These are phyloP conservation scores for Bertia moriformis DNA, from an alignment of 2,329 filamentous ascomycete species.

Conservation along the genomic window DNA sequence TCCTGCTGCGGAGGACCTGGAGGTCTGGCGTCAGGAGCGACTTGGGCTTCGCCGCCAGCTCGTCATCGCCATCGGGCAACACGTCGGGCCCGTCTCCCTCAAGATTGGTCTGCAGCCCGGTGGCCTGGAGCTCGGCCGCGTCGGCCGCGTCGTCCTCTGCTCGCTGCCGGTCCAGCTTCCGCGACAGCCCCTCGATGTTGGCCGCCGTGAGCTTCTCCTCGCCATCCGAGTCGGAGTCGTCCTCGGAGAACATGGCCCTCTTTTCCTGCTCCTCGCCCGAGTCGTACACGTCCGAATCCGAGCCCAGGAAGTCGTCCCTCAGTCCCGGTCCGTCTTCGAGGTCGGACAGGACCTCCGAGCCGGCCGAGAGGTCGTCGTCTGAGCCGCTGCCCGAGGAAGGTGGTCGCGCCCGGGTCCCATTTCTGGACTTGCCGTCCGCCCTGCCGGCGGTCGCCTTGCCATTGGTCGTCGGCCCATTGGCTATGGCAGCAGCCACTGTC, in stretches of 20 bases:
- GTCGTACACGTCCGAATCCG: constrained; percentile 48
- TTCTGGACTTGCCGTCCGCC: constrained; percentile 26
- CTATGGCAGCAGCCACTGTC: constrained; percentile 9
- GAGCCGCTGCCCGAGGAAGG: no score
- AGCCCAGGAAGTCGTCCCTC: constrained; percentile 45
- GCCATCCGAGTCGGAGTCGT: constrained; percentile 75
- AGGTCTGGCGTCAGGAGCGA: constrained; percentile 71
- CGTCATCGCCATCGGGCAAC: constrained; percentile 45
- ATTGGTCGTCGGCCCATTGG: constrained; percentile 8
- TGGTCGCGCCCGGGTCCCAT: constrained; percentile 22
- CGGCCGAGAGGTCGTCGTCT: no score
- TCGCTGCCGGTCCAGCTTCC: constrained; percentile 65
- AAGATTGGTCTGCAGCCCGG: constrained; percentile 85
- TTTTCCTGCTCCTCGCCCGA: constrained; percentile 50
- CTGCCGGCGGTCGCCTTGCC: no score
- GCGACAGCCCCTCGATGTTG: constrained; percentile 84
- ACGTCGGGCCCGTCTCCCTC: constrained; percentile 52
- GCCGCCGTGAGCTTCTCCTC: constrained; percentile 87
- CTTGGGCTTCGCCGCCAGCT: constrained; percentile 39
- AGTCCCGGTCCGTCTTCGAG: constrained; percentile 19
- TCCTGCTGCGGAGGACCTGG: constrained; percentile 72
- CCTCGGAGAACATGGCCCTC: constrained; percentile 79
- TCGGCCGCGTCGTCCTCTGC: constrained; percentile 71
- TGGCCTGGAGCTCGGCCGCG: constrained; percentile 69
- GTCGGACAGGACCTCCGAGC: constrained; percentile 19